Evolutionary conservation across 2,329 filamentous ascomycete species (phyloP).

Genomic region (Penicillium sp.): DNA sequence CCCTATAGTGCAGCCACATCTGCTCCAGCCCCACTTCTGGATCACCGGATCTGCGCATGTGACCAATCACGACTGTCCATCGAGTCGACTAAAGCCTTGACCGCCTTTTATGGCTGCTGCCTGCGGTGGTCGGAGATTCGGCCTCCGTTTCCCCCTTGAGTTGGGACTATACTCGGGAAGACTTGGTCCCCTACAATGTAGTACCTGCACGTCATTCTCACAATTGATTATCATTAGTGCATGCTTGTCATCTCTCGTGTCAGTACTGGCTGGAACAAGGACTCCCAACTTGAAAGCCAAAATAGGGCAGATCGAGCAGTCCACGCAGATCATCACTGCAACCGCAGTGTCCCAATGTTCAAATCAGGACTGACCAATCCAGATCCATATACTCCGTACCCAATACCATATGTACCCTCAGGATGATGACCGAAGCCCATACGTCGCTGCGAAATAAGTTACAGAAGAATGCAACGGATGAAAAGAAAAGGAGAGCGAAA

Average conservation of each 20-base stretch:
- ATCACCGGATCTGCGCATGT: neutral
- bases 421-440: constrained; percentile 1
- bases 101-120: constrained; percentile 22
- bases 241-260: constrained; percentile 7
- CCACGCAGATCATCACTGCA: no score
- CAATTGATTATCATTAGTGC: constrained; percentile 5
- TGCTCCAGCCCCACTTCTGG: constrained; percentile 15
- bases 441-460: neutral
- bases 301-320: no score
- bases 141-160: no score
- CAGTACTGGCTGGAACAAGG: constrained; percentile 3
- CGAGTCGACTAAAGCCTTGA: constrained; percentile 6
- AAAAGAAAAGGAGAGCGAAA: constrained; percentile 9
- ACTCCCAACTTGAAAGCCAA: no score
- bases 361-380: no score
- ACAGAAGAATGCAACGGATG: constrained; percentile 5
- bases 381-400: neutral
- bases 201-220: constrained; percentile 4
- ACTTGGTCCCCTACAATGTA: no score
- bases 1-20: constrained; percentile 9
- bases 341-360: no score
- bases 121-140: constrained; percentile 4
- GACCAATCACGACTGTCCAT: constrained; percentile 3
- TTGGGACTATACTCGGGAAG: no score
- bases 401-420: no score